phyloP scores from a whole-genome alignment of 176 grass and related monocot genomes.

The Aegilops longissima region DNA sequence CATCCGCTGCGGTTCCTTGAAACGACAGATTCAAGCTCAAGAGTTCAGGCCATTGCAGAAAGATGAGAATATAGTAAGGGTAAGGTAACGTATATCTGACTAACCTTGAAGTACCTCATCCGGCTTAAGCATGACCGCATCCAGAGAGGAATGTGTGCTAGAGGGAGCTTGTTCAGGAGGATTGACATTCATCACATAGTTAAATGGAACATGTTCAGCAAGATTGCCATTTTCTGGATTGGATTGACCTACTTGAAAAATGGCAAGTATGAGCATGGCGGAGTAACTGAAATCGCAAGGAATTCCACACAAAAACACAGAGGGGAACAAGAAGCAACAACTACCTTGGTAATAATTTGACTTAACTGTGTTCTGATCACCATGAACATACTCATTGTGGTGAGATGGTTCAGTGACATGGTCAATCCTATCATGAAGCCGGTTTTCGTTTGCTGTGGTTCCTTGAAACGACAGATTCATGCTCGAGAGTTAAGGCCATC shows the following conservation, averaged over 20 bases:
- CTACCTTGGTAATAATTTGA: background rate
- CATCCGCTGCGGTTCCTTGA: background rate
- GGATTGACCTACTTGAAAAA: background rate
- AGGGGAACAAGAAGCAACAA: background rate
- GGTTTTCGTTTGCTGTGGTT: background rate
- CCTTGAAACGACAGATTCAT: background rate
- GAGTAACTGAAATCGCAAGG: background rate
- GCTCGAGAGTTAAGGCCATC: background rate
- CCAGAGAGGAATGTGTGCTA: background rate
- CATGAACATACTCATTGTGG: background rate
- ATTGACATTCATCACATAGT: too few species aligned
- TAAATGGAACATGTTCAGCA: too few species aligned
- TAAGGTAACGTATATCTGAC: background rate
- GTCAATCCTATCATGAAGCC: background rate
- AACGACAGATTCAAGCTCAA: background rate
- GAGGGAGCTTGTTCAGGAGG: too few species aligned
- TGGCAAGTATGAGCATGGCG: background rate
- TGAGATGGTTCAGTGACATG: background rate
- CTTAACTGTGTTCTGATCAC: background rate
- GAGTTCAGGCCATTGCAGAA: background rate
- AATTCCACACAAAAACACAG: background rate
- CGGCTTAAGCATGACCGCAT: background rate
- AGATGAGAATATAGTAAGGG: background rate
- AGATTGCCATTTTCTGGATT: too few species aligned
- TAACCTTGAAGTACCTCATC: conserved; percentile 1